These are phyloP conservation scores for Aspergillus piperis DNA, from an alignment of 2,329 filamentous ascomycete species.

Conservation along the genomic window DNA sequence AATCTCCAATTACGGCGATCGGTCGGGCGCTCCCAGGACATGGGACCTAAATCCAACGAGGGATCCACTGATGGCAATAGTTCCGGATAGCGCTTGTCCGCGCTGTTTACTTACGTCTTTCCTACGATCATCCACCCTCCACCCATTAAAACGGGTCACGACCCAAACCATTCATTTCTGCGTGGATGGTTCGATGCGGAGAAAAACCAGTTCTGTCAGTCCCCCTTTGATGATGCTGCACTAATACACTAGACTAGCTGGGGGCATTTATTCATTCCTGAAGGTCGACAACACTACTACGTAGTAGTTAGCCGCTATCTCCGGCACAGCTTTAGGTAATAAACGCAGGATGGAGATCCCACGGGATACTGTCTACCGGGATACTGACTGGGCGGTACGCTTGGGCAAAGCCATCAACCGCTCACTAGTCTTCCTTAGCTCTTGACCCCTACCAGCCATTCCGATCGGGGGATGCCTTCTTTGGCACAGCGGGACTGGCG, in stretches of 20 bases:
- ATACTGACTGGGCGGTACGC: background rate
- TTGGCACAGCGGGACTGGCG: background rate
- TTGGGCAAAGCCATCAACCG: slow-evolving; percentile 1
- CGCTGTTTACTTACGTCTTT: slow-evolving; percentile 1
- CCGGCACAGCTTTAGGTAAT: background rate
- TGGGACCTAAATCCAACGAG: slow-evolving; percentile 12
- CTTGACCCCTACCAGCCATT: slow-evolving; percentile 1
- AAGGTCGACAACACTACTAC: background rate
- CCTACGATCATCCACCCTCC: slow-evolving; percentile 1
- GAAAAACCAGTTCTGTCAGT: slow-evolving; percentile 9
- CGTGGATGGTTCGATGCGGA: slow-evolving; percentile 15
- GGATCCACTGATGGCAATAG: slow-evolving; percentile 21
- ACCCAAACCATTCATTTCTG: slow-evolving; percentile 9
- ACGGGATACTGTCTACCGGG: background rate
- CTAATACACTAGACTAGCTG: background rate
- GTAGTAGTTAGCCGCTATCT: no score
- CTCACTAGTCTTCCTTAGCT: background rate
- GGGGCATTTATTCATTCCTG: background rate
- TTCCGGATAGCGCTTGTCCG: slow-evolving; percentile 20
- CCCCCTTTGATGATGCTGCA: background rate
- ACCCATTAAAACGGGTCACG: slow-evolving; percentile 10
- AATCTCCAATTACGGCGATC: slow-evolving; percentile 18
- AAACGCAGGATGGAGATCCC: slow-evolving; percentile 1
- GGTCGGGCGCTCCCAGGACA: slow-evolving; percentile 14
- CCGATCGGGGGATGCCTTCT: background rate